phyloP scores from a whole-genome alignment of 2,329 filamentous ascomycete species.

The Madurella mycetomatis region DNA sequence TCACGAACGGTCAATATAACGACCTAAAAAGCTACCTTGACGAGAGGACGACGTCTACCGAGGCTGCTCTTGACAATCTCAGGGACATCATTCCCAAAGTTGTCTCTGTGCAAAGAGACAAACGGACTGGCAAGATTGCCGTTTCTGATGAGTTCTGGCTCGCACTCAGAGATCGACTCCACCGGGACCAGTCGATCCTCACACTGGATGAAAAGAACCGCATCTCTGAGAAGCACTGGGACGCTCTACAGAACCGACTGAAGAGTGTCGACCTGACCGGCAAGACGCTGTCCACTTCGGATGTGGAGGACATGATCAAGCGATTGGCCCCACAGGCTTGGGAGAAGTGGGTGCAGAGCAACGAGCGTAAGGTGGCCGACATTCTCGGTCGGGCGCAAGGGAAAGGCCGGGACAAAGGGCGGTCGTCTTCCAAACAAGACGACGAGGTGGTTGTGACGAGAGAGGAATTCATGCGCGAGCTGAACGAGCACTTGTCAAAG shows the following conservation, averaged over 20 bases:
- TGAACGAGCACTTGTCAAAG: constrained; percentile 37
- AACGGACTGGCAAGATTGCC: constrained; percentile 43
- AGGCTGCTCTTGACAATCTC: constrained; percentile 40
- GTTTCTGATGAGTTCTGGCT: constrained; percentile 62
- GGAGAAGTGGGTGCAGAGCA: constrained; percentile 50
- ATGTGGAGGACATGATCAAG: constrained; percentile 11
- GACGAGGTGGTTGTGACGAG: constrained; percentile 39
- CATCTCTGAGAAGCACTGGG: constrained; percentile 45
- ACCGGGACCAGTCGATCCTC: constrained; percentile 44
- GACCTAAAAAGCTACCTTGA: constrained; percentile 25
- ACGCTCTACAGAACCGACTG: constrained; percentile 41
- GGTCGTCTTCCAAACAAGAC: neutral
- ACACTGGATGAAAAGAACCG: constrained; percentile 39
- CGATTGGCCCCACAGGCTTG: constrained; percentile 35
- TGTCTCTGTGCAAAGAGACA: constrained; percentile 50
- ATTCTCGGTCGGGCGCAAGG: constrained; percentile 15
- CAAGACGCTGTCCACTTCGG: constrained; percentile 27
- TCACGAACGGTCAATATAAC: constrained; percentile 22
- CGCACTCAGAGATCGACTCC: constrained; percentile 54
- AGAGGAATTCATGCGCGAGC: constrained; percentile 44
- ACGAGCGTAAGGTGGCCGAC: constrained; percentile 39
- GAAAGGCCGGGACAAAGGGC: neutral
- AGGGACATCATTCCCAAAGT: constrained; percentile 50
- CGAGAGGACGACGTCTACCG: constrained; percentile 28
- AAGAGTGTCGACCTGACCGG: constrained; percentile 31